Evolutionary conservation across 179 eudicot species (phyloP).

Genomic region (Silene coronaria): DNA sequence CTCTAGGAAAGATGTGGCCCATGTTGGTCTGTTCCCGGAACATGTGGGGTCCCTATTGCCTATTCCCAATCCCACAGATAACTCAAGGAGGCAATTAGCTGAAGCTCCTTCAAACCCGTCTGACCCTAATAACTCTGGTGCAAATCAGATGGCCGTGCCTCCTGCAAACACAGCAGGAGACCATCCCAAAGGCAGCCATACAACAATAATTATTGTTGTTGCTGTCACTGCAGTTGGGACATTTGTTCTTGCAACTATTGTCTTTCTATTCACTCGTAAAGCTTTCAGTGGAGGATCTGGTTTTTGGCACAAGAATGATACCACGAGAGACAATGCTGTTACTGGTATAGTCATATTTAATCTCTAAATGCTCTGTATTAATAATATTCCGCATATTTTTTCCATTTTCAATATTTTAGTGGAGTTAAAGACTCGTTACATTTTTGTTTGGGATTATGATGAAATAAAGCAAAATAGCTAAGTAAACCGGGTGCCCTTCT

Average conservation of each 20-base stretch:
- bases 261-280: slow-evolving; percentile 50
- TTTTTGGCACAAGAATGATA: slow-evolving; percentile 52
- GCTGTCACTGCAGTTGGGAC: slow-evolving; percentile 57
- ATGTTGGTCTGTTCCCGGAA: slow-evolving; percentile 35
- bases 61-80: slow-evolving; percentile 14
- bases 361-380: too few species aligned
- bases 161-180: slow-evolving; percentile 20
- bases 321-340: slow-evolving; percentile 55
- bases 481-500: too few species aligned
- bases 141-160: slow-evolving; percentile 21
- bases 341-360: slow-evolving; percentile 27
- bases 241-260: slow-evolving; percentile 43
- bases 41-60: slow-evolving; percentile 30
- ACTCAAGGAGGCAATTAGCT: slow-evolving; percentile 38
- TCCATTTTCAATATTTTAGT: neutral
- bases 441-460: too few species aligned
- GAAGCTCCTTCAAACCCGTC: slow-evolving; percentile 27
- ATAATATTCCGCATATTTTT: too few species aligned
- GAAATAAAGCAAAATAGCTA: too few species aligned
- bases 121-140: too few species aligned
- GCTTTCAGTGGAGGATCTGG: slow-evolving; percentile 37
- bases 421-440: neutral
- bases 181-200: slow-evolving; percentile 22
- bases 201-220: slow-evolving; percentile 52
- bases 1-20: slow-evolving; percentile 38